Conservation (phyloP, 169 alveolate genomes). For the Perkinsus marinus region DNA sequence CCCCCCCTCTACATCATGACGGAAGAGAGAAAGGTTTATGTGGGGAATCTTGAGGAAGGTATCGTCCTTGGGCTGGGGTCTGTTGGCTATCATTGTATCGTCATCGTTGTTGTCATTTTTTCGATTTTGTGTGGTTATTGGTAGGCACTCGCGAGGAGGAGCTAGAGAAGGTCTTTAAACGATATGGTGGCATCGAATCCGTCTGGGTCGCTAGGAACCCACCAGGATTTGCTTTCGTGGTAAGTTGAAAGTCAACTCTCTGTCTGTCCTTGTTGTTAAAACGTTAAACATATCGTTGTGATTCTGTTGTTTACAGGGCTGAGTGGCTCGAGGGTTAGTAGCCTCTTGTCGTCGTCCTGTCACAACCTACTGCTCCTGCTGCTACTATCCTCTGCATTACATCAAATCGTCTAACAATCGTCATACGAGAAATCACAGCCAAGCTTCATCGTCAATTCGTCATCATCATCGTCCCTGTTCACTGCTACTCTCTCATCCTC, state of each 20-base stretch:
- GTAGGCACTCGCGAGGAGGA: constrained; percentile 5
- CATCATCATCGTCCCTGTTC: neutral
- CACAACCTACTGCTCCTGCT: neutral
- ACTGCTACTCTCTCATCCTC: neutral
- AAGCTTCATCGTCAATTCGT: neutral
- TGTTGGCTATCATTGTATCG: neutral
- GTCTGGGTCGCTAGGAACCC: constrained; percentile 39
- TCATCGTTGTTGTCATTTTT: neutral
- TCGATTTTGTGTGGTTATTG: neutral
- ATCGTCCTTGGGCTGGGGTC: neutral
- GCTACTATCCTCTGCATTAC: neutral
- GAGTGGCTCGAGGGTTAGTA: constrained; percentile 12
- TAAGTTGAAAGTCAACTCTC: neutral
- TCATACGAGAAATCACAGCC: neutral
- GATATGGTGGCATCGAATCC: constrained; percentile 20
- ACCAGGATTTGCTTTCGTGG: constrained; percentile 32
- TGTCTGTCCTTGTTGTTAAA: constrained; percentile 3
- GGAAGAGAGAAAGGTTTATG: neutral
- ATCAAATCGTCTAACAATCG: neutral
- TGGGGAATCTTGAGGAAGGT: neutral
- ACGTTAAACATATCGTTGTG: too few species aligned
- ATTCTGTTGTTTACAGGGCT: constrained; percentile 3
- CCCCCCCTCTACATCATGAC: neutral
- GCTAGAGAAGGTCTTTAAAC: constrained; percentile 15
- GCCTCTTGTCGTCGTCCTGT: constrained; percentile 4